Evolutionary conservation across 2,329 filamentous ascomycete species (phyloP).

Genomic region (Diaporthe batatas): DNA sequence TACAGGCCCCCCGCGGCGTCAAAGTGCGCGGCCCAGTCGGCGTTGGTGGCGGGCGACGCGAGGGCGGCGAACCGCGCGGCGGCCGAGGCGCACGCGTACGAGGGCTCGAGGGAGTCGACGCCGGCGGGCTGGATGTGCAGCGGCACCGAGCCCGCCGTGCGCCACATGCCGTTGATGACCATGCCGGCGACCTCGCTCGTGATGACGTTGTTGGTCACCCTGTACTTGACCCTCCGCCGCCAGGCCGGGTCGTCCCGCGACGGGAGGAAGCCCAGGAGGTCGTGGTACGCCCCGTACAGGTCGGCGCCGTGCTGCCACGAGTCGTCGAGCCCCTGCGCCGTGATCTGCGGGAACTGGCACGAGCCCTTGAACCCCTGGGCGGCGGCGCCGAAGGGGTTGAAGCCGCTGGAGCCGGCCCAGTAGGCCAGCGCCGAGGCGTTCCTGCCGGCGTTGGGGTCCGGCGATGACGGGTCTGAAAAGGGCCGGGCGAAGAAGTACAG

Average conservation of each 20-base stretch:
- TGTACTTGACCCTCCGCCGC: conserved; percentile 67
- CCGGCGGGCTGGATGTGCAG: conserved; percentile 66
- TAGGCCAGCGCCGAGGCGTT: conserved; percentile 66
- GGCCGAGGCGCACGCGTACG: conserved; percentile 74
- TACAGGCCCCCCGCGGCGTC: conserved; percentile 68
- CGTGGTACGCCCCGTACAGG: conserved; percentile 81
- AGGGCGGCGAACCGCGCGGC: conserved; percentile 58
- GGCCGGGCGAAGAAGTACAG: conserved; percentile 78
- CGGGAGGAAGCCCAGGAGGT: conserved; percentile 77
- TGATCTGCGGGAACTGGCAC: conserved; percentile 88
- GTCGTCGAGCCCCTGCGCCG: conserved; percentile 77
- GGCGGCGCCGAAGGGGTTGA: conserved; percentile 71
- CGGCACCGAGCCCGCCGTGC: conserved; percentile 56
- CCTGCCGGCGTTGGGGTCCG: conserved; percentile 35
- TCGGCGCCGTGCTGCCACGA: conserved; percentile 83
- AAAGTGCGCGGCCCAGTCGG: conserved; percentile 75
- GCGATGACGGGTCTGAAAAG: conserved; percentile 49
- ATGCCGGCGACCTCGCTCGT: conserved; percentile 85
- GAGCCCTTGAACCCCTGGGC: conserved; percentile 77
- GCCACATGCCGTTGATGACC: conserved; percentile 79
- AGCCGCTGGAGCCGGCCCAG: conserved; percentile 72
- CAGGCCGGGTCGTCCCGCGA: conserved; percentile 56
- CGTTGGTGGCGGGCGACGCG: conserved; percentile 57
- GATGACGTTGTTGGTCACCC: conserved; percentile 86
- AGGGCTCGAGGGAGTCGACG: conserved; percentile 81